Evolutionary conservation across 805 yeast species (phyloP), one percentile per base, ranked within the genome.

Genomic region (Candida taoyuanica): DNA sequence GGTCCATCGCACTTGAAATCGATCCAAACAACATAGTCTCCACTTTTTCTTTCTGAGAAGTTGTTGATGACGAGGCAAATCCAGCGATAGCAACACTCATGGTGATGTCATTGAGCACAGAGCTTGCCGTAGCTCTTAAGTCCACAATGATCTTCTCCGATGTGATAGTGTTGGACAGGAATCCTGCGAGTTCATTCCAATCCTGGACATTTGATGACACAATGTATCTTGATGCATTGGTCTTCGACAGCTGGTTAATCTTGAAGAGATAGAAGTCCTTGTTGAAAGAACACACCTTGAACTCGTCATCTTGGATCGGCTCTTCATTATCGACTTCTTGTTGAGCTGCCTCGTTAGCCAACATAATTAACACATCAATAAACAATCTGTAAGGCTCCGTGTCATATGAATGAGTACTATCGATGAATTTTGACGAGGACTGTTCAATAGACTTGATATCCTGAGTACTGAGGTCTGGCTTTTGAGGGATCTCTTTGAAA

Each of bases 341-440:
- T 37, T 38, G 21, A 3, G 52, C 35, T 4, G 56, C 26, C 2
- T 45, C 47, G 15, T 60, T 56, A 3, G 76, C 71, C 12, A 79
- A 60, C 1, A 55, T 53, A 9, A 73, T 65, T 27, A 81, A 49
- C 0, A 81, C 69, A 1, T 56, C 48, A 1, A 81, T 38, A 16
- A 88, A 56, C 7, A 65, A 67, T 5, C 53, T 37, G 41, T 79
- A 76, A 1, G 87, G 71, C 0, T 59, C 57, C 3, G 64, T 60
- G 2, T 79, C 70, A 42, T 78, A 84, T 6, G 70, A 70, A 12
- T 62, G 60, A 1, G 91, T 70, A 36, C 82, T 77, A 20, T 81
- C 88, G 39, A 73, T 60, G 21, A 89, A 64, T 43, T 79, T 82
- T n/a, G 61, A 59, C 14, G 79, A 59, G 1, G 89, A 74, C 5